Evolutionary conservation across 1,284 basidiomycete species (phyloP).

Genomic region (Puccinia coronata): DNA sequence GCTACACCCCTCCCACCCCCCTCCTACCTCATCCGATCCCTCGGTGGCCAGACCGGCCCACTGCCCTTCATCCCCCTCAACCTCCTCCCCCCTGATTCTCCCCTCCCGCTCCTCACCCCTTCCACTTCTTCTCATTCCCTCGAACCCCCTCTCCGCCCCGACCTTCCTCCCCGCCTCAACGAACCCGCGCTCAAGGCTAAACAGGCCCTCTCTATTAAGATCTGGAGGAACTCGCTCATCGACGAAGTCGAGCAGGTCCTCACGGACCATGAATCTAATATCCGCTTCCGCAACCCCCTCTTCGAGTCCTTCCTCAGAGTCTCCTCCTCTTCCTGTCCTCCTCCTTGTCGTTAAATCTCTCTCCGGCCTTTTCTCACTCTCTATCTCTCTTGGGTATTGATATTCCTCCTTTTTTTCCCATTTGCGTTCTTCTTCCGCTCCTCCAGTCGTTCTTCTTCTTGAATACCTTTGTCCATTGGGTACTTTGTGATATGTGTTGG

Average conservation of each 20-base stretch:
- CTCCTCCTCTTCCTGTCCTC: too few relatives aligned
- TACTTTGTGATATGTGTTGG: too few relatives aligned
- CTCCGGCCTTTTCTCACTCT: too few relatives aligned
- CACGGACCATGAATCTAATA: constrained; percentile 40
- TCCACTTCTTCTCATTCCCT: neutral
- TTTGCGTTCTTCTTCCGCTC: too few relatives aligned
- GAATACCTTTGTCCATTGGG: too few relatives aligned
- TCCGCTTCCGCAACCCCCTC: constrained; percentile 33
- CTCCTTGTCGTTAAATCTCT: too few relatives aligned
- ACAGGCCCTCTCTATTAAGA: constrained; percentile 34
- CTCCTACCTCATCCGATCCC: constrained; percentile 40
- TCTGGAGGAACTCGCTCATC: constrained; percentile 42
- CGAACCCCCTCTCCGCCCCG: neutral
- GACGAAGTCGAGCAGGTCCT: constrained; percentile 45
- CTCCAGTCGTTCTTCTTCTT: too few relatives aligned
- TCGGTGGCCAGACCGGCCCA: constrained; percentile 42
- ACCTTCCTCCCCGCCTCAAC: constrained; percentile 6
- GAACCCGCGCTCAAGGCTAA: constrained; percentile 44
- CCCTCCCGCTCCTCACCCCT: neutral
- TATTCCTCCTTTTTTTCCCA: too few relatives aligned
- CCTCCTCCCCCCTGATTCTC: neutral
- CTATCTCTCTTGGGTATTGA: too few relatives aligned
- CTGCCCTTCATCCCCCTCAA: constrained; percentile 39
- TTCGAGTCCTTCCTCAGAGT: constrained; percentile 35
- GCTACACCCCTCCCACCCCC: constrained; percentile 28